Base-by-base conservation (phyloP, 768 basidiomycete species). In the Phaffia australis region DNA sequence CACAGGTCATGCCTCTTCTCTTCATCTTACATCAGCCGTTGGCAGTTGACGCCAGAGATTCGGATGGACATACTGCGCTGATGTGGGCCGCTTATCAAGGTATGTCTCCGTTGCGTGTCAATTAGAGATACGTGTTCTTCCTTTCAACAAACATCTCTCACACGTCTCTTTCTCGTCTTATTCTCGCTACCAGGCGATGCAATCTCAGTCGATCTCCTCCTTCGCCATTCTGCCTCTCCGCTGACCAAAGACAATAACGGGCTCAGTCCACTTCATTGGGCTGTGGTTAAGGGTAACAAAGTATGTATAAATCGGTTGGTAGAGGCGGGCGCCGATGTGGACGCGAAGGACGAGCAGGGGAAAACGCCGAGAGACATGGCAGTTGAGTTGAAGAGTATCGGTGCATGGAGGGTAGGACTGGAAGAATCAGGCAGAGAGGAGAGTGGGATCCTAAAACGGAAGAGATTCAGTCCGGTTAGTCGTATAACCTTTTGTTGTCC, bases 11-110 rank as follows among this genome's bases (percentile, higher is more conserved):
- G 93, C 88, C 95, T 0, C 76, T 99, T 48, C 79, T 97, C 48
- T 93, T 90, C 73, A 80, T 95, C 29, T 81, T 98, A 7, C 89
- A 94, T 74, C 93, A 97, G 75, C 92, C 93, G 2, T 83, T 99
- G 69, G 86, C 84, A 52, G 87, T 97, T 66, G 95, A 99, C 74
- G 86, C 87, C 56, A 82, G 85, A 50, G 95, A 99, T 75, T 80
- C 85, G 1, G 87, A 89, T 72, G 95, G 95, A 0, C 95, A 98
- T 74, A 95, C 94, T 0, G 82, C 89, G 0, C 81, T 98, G 59
- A 95, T 97, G 89, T 99, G 95, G 95, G 95, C 95, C 6, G 89
- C 91, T 11, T 99, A 98, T 76, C 95, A 99, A 75, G 95, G 75
- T 76, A 57, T 66, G 71, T 58, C 5, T 32, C 18, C 19, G 23